phyloP scores from a whole-genome alignment of 495 filamentous ascomycete species.

The Penicillium manginii region DNA sequence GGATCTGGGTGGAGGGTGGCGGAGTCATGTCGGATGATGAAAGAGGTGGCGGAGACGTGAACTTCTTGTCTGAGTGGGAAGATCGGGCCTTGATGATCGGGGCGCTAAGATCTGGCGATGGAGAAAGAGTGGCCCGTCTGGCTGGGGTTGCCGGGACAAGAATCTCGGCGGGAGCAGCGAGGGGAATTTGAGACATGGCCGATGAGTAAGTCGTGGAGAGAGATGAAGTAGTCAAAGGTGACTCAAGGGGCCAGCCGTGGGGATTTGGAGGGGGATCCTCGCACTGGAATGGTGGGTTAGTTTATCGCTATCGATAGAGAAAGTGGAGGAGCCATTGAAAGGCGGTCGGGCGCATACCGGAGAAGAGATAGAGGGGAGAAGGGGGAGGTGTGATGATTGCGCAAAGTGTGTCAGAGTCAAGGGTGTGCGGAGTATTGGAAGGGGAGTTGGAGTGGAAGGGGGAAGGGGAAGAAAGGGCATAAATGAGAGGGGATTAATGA shows the following conservation, averaged over 20 bases:
- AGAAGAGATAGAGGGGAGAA: conserved; percentile 21
- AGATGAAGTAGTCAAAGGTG: conserved; percentile 18
- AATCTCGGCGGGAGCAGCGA: conserved; percentile 47
- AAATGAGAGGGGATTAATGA: conserved; percentile 33
- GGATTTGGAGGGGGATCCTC: conserved; percentile 21
- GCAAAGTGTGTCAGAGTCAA: not conserved
- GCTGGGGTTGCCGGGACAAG: conserved; percentile 40
- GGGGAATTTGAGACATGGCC: conserved; percentile 48
- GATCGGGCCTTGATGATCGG: conserved; percentile 32
- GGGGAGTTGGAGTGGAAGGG: conserved; percentile 7
- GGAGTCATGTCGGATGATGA: conserved; percentile 65
- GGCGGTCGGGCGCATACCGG: conserved; percentile 39
- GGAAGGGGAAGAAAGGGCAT: conserved; percentile 7
- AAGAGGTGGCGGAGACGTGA: conserved; percentile 43
- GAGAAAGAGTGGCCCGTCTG: conserved; percentile 42
- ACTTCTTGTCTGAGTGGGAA: conserved; percentile 39
- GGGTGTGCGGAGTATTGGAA: not conserved
- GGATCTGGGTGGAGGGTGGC: conserved; percentile 73
- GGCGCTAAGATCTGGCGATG: conserved; percentile 45
- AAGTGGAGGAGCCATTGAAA: conserved; percentile 9
- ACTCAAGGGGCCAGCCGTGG: conserved; percentile 21
- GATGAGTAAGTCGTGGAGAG: conserved; percentile 11
- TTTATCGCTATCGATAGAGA: conserved; percentile 21
- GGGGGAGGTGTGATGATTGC: not conserved
- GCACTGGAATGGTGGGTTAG: conserved; percentile 24